Evolutionary conservation across 164 flowering plant species (phyloP), one percentile per base, ranked within the genome.

Genomic region (Dillenia turbinata): DNA sequence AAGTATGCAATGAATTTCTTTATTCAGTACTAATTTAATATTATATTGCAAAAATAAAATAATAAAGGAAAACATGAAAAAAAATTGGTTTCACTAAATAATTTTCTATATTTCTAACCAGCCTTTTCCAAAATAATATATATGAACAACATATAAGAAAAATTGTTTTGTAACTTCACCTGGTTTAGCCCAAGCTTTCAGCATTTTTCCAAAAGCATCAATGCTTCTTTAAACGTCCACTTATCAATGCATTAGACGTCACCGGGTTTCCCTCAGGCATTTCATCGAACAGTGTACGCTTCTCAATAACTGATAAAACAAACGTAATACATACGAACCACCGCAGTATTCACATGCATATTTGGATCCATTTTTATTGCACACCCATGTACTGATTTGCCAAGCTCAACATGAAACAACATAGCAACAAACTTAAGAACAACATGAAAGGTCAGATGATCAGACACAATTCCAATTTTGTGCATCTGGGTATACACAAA

Each of bases 191-290:
- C 57, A 53, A 47, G 45, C 60, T 9, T 14, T 5, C 53, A 49
- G 55, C 79, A 71, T 75, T 46, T 54, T 46, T 22, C 68, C 13
- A 56, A 71, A 75, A 55, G 66, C 47, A 44, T 54, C 59, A 43
- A 71, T 47, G 70, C 73, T 49, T 72, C 68, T 59, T 44, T 59
- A 55, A 67, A 74, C 56, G 40, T 65, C 53, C 81, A 46, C 69
- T 72, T 16, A 81, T 66, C 60, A 81, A 62, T 1, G 77, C 71
- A 53, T 75, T 80, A 79, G 79, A 80, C 0, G 79, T 57, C 33
- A 78, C 81, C 9, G 58, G 44, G 47, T 78, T 76, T 56, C 72
- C 73, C 2, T 40, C 66, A 10, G 69, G 66, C 75, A 78, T 75
- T 62, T 73, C 77, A 66, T 76, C 80, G 59, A 81, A 81, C 71